Evolutionary conservation across 2,329 filamentous ascomycete genomes (phyloP).

Genomic region (Botrytis sinoallii): DNA sequence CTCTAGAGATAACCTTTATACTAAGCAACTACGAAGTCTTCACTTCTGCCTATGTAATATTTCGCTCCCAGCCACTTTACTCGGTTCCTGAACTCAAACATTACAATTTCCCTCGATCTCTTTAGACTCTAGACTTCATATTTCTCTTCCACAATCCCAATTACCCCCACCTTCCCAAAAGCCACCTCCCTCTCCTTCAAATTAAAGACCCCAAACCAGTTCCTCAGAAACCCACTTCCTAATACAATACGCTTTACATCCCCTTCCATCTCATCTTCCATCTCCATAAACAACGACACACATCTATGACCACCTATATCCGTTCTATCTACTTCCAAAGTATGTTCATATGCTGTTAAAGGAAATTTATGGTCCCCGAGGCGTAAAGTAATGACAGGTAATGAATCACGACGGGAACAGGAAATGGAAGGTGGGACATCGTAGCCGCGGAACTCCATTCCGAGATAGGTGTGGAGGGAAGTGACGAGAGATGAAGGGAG

Average conservation of each 20-base stretch:
- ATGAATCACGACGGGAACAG: neutral
- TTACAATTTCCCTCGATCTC: neutral
- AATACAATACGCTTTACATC: slow-evolving; percentile 18
- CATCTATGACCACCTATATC: slow-evolving; percentile 19
- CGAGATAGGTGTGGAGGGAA: slow-evolving; percentile 1
- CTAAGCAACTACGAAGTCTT: neutral
- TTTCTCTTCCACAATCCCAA: neutral
- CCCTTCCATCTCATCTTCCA: neutral
- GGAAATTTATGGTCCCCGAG: slow-evolving; percentile 5
- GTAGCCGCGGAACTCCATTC: neutral
- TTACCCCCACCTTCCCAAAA: slow-evolving; percentile 7
- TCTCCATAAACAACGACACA: slow-evolving; percentile 20
- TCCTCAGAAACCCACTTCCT: slow-evolving; percentile 22
- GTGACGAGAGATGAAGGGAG: slow-evolving; percentile 1
- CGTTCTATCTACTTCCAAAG: slow-evolving; percentile 18
- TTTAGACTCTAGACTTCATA: neutral
- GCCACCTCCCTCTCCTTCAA: slow-evolving; percentile 20
- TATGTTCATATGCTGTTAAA: slow-evolving; percentile 19
- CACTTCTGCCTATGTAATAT: neutral
- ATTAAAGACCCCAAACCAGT: slow-evolving; percentile 22
- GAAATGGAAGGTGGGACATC: neutral
- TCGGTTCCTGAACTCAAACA: neutral
- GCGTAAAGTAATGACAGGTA: neutral
- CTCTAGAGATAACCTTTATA: neutral
- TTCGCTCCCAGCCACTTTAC: neutral